Conservation (phyloP, 257 asterid genomes). For the Euphrasia confusa region DNA sequence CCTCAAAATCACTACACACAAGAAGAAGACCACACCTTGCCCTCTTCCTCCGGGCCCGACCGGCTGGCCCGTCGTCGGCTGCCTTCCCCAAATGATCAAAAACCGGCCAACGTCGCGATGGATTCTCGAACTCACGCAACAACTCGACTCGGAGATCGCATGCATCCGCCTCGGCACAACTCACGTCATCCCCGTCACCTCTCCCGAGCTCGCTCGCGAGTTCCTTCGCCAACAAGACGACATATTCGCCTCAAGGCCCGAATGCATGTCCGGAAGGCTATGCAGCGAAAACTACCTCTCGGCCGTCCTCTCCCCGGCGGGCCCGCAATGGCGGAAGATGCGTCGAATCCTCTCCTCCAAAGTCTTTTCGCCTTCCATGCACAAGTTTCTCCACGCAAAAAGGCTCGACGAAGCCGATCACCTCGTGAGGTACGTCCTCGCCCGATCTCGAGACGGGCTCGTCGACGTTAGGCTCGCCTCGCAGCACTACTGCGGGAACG, state of each 20-base stretch:
- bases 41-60: neutral
- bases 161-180: slow-evolving; percentile 25
- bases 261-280: neutral
- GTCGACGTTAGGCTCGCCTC: slow-evolving; percentile 23
- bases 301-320: neutral
- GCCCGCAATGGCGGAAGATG: slow-evolving; percentile 34
- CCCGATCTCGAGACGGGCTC: neutral
- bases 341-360: slow-evolving; percentile 18
- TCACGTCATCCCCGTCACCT: slow-evolving; percentile 26
- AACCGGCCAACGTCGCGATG: slow-evolving; percentile 25
- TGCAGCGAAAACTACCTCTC: slow-evolving; percentile 22
- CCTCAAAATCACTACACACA: too few species aligned
- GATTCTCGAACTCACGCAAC: slow-evolving; percentile 24
- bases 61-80: slow-evolving; percentile 13
- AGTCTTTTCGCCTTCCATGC: slow-evolving; percentile 25
- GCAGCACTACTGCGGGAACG: slow-evolving; percentile 26
- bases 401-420: slow-evolving; percentile 28
- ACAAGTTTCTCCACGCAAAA: slow-evolving; percentile 16
- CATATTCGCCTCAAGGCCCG: slow-evolving; percentile 25
- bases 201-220: slow-evolving; percentile 33
- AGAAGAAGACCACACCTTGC: too few species aligned
- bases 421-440: slow-evolving; percentile 16
- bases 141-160: slow-evolving; percentile 25
- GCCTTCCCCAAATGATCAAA: slow-evolving; percentile 16
- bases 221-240: slow-evolving; percentile 29